Base-by-base conservation (phyloP, 1,284 basidiomycete species). In the Moniliophthora roreri region DNA sequence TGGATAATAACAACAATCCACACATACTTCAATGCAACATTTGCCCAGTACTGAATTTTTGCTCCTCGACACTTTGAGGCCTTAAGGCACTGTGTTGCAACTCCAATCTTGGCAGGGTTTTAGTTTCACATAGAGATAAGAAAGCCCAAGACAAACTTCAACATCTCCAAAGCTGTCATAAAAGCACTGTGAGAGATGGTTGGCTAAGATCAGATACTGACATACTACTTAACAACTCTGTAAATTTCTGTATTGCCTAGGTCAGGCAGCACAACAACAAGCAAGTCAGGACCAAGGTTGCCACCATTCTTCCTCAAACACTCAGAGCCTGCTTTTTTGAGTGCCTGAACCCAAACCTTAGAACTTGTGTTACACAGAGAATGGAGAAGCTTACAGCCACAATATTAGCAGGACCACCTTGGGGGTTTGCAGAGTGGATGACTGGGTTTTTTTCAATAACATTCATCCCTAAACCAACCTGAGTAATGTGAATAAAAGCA, bases 201-300 rank as follows among this genome's bases (percentile, higher is more conserved):
- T 15, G 26, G 18, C 24, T 15, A 24, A 24, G 3, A 18, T n/a
- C 24, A 10, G 13, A 46, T 13, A 32, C 6, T n/a, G n/a, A 26
- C 21, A 28, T 56, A 80, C 78, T 78, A 72, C 55, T 81, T 81
- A 15, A 80, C 67, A 1, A 71, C 72, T 2, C 67, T 70, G 56
- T 80, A 81, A 2, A 79, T 64, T 48, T 80, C 76, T 4, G 37
- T 36, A 2, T 74, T 71, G 0, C 69, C 73, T 0, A 65, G 65
- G 9, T 80, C 76, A 0, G 79, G 78, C 10, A 81, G 68, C 24
- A 81, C 42, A n/a, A 60, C 54, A 2, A 64, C 48, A 13, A 64
- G 48, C n/a, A 64, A 26, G 0, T 55, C 51, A 10, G 63, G 62
- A 7, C 52, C 52, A 1, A 47, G 35, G 5, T 24, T 36, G 1